A percentile compares a stretch with the other conserved stretches of the same genome.
These are phyloP conservation scores for Rhynchospora tenuis DNA, from an alignment of 176 grass and related monocot species.

Conservation along the genomic window DNA sequence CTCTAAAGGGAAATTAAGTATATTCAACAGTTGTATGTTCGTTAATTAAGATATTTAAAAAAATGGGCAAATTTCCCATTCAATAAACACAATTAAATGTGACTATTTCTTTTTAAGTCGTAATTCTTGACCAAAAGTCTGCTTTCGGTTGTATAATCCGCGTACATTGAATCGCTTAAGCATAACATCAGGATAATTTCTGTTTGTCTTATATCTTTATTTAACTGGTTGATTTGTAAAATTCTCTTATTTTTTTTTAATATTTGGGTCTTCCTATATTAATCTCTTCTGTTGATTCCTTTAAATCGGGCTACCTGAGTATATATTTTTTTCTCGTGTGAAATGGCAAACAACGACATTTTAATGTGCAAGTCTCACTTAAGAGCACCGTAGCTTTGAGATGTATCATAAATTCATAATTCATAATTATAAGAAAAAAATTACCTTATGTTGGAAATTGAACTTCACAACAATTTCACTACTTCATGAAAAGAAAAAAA, in stretches of 20 bases:
- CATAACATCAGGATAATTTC: too few species aligned
- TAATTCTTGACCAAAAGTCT: too few species aligned
- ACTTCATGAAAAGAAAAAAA: not conserved
- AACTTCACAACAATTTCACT: not conserved
- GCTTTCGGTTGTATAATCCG: too few species aligned
- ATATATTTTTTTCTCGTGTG: not conserved
- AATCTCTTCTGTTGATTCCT: not conserved
- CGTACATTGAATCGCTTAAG: too few species aligned
- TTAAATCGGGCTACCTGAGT: not conserved
- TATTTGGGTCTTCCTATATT: not conserved
- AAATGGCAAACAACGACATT: not conserved
- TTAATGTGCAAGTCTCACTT: not conserved
- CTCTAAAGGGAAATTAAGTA: not conserved
- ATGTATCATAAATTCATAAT: not conserved
- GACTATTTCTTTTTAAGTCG: too few species aligned
- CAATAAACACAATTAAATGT: too few species aligned
- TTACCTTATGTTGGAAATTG: not conserved
- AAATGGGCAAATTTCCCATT: not conserved
- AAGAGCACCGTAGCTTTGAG: not conserved
- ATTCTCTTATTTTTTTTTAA: too few species aligned
- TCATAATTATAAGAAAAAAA: not conserved
- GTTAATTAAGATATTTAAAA: not conserved
- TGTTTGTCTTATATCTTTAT: too few species aligned
- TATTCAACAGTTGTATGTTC: not conserved
- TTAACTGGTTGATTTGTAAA: too few species aligned